These are phyloP conservation scores for Alloteropsis semialata DNA, from an alignment of 176 grass and related monocot genomes.

Conservation along the genomic window DNA sequence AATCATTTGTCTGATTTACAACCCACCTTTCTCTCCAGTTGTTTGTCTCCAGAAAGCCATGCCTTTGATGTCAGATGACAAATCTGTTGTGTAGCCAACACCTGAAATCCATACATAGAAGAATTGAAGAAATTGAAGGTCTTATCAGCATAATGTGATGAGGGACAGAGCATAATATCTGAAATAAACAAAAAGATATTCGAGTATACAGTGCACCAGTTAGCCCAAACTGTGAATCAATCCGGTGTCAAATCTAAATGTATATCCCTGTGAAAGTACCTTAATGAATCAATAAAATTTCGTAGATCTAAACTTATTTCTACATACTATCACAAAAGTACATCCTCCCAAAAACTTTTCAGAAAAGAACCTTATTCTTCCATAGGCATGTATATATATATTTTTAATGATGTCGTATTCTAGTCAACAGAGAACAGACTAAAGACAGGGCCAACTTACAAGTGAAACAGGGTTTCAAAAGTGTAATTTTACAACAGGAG, in stretches of 20 bases:
- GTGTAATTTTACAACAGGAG: background rate
- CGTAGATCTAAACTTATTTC: background rate
- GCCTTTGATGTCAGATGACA: constrained; percentile 79
- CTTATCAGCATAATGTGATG: background rate
- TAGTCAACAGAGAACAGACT: background rate
- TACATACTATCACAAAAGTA: background rate
- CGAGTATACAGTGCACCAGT: background rate
- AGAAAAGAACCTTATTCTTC: background rate
- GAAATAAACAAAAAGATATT: background rate
- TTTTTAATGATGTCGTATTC: background rate
- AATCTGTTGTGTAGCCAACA: constrained; percentile 68
- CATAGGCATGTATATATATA: background rate
- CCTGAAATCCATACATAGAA: constrained; percentile 38
- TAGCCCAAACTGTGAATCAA: constrained; percentile 24
- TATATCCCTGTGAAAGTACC: background rate
- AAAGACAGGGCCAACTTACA: background rate
- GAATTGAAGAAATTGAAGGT: background rate
- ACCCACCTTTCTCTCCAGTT: constrained; percentile 73
- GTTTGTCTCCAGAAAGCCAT: constrained; percentile 78
- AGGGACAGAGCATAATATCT: background rate
- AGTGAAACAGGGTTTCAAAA: background rate
- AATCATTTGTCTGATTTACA: background rate
- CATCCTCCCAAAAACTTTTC: background rate
- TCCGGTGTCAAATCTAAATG: background rate
- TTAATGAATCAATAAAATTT: background rate